These are phyloP conservation scores for Abelmoschus esculentus DNA, from an alignment of 345 rosid species.

Conservation along the genomic window DNA sequence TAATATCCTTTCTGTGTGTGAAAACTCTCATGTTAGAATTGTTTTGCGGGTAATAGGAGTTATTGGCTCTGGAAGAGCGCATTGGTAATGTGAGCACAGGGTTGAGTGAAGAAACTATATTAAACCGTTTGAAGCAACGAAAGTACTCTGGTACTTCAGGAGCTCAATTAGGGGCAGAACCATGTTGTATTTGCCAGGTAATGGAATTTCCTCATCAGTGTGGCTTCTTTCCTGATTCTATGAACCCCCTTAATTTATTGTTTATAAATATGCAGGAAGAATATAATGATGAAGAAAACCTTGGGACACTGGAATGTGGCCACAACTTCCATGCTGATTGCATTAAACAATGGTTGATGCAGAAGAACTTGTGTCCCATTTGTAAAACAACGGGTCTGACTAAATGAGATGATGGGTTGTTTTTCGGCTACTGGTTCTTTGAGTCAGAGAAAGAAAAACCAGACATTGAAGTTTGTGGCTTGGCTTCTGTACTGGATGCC, in stretches of 20 bases:
- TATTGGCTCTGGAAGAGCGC: constrained; percentile 79
- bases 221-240: not conserved
- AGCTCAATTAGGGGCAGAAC: not conserved
- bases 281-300: not conserved
- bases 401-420: not conserved
- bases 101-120: constrained; percentile 43
- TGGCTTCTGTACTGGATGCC: not conserved
- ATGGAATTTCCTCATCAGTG: not conserved
- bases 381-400: not conserved
- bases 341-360: not conserved
- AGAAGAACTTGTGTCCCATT: not conserved
- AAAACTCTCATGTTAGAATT: not conserved
- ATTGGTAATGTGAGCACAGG: constrained; percentile 92
- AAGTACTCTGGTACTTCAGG: not conserved
- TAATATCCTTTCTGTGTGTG: not conserved
- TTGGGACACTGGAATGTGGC: not conserved
- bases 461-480: not conserved
- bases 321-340: not conserved
- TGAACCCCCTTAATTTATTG: not conserved
- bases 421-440: not conserved
- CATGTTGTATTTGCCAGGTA: not conserved
- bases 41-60: constrained; percentile 44
- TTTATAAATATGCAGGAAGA: not conserved
- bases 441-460: not conserved
- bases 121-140: not conserved